A percentile compares a stretch with the other conserved stretches of the same genome.
phyloP scores from a whole-genome alignment of 805 yeast genomes.

The Schizosaccharomyces osmophilus region DNA sequence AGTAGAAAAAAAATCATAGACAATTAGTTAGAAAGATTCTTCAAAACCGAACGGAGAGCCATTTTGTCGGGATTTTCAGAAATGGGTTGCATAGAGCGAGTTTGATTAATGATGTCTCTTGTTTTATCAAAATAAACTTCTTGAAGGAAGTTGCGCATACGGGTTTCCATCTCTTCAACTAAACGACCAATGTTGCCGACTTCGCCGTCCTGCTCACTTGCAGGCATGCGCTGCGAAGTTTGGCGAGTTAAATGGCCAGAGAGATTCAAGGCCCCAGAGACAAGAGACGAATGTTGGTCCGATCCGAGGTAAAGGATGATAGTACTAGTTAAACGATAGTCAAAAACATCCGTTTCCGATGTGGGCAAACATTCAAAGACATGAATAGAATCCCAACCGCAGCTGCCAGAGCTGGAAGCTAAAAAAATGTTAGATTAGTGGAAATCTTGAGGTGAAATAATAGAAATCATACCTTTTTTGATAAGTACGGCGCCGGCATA shows the following conservation, averaged over 20 bases:
- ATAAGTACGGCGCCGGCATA: constrained; percentile 82
- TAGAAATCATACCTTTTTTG: constrained; percentile 27
- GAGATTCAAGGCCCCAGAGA: constrained; percentile 22
- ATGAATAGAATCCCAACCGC: constrained; percentile 83
- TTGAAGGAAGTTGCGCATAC: constrained; percentile 64
- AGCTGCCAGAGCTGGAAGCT: constrained; percentile 11
- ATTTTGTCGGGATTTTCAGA: constrained; percentile 16
- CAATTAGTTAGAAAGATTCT: neutral
- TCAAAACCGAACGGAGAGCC: neutral
- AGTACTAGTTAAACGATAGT: constrained; percentile 62
- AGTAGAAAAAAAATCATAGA: neutral
- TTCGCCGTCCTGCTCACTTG: constrained; percentile 15
- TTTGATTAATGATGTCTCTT: constrained; percentile 57
- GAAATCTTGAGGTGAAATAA: neutral
- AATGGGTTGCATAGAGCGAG: constrained; percentile 23
- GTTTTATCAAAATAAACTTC: constrained; percentile 92
- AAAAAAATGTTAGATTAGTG: neutral
- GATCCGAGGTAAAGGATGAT: constrained; percentile 45
- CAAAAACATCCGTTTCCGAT: constrained; percentile 14
- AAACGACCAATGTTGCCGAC: constrained; percentile 64
- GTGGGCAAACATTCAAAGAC: constrained; percentile 45
- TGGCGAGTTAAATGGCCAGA: constrained; percentile 79
- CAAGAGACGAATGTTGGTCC: constrained; percentile 8
- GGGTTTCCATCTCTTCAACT: constrained; percentile 71
- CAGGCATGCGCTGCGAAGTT: constrained; percentile 3